Evolutionary conservation across 805 yeast genomes (phyloP).

Genomic region (Teunomyces kruisii): DNA sequence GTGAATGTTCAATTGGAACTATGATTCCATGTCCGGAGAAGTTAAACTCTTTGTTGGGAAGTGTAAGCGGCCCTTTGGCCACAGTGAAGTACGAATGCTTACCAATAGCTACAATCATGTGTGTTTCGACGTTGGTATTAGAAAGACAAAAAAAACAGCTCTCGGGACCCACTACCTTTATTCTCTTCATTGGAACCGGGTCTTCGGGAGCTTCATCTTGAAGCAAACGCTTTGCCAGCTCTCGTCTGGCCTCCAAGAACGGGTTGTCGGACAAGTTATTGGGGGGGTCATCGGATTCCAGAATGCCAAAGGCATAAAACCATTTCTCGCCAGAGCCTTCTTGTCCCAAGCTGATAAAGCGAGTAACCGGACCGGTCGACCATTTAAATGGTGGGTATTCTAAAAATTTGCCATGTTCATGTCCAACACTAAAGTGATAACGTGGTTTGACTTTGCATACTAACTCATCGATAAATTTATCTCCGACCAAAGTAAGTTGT

Average conservation of each 20-base stretch:
- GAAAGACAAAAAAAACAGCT: conserved; percentile 82
- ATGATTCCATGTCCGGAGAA: conserved; percentile 83
- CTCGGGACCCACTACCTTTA: conserved; percentile 51
- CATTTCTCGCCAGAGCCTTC: conserved; percentile 58
- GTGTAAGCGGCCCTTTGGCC: conserved; percentile 83
- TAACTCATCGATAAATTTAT: conserved; percentile 44
- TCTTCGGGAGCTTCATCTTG: conserved; percentile 11
- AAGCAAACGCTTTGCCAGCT: conserved; percentile 10
- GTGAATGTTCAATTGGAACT: conserved; percentile 73
- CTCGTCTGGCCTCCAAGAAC: conserved; percentile 12
- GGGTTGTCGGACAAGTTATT: conserved; percentile 25
- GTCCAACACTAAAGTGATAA: conserved; percentile 65
- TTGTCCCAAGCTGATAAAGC: conserved; percentile 65
- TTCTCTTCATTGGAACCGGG: conserved; percentile 19
- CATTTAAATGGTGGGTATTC: conserved; percentile 62
- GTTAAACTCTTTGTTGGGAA: conserved; percentile 44
- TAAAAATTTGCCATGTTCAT: conserved; percentile 45
- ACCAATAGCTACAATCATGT: conserved; percentile 79
- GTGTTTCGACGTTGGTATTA: conserved; percentile 73
- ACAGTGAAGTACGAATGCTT: conserved; percentile 64
- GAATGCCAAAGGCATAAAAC: conserved; percentile 68
- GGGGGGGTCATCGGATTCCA: conserved; percentile 14
- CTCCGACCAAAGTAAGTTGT: conserved; percentile 45
- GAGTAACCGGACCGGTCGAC: conserved; percentile 47
- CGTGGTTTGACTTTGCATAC: conserved; percentile 52